Percentiles rank a stretch among this genome's conserved stretches.
phyloP scores from a whole-genome alignment of 2,329 filamentous ascomycete species.

The Fusarium mundagurra region DNA sequence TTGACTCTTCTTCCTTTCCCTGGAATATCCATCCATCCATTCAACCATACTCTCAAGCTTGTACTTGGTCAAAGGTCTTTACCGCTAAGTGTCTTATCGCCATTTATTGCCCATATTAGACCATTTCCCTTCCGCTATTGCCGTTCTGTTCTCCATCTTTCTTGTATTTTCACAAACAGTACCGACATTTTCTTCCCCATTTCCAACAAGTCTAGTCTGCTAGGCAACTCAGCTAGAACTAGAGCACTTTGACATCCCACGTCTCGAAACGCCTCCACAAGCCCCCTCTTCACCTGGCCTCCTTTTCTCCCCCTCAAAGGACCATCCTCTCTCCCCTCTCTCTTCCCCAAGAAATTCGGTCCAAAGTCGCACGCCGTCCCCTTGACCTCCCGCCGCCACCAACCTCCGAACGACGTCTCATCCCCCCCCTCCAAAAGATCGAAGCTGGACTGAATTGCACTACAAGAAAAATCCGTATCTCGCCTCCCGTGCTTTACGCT shows the following conservation, averaged over 20 bases:
- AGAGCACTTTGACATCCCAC: constrained; percentile 31
- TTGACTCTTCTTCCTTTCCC: not conserved
- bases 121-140: not conserved
- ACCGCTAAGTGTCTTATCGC: not conserved
- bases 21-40: constrained; percentile 5
- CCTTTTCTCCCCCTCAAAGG: constrained; percentile 35
- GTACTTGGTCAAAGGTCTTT: not conserved
- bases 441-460: constrained; percentile 20
- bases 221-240: not conserved
- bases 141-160: not conserved
- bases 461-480: constrained; percentile 32
- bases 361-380: constrained; percentile 23
- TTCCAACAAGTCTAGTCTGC: not conserved
- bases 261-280: constrained; percentile 36
- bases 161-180: not conserved
- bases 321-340: constrained; percentile 24
- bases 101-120: not conserved
- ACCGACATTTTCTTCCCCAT: not conserved
- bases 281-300: constrained; percentile 20
- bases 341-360: constrained; percentile 20
- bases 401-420: constrained; percentile 23
- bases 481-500: constrained; percentile 37
- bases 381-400: constrained; percentile 31
- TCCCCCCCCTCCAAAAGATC: not conserved
- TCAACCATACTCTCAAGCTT: not conserved